Evolutionary conservation across 2,329 filamentous ascomycete genomes (phyloP).

Genomic region (Metarhizium humberi): DNA sequence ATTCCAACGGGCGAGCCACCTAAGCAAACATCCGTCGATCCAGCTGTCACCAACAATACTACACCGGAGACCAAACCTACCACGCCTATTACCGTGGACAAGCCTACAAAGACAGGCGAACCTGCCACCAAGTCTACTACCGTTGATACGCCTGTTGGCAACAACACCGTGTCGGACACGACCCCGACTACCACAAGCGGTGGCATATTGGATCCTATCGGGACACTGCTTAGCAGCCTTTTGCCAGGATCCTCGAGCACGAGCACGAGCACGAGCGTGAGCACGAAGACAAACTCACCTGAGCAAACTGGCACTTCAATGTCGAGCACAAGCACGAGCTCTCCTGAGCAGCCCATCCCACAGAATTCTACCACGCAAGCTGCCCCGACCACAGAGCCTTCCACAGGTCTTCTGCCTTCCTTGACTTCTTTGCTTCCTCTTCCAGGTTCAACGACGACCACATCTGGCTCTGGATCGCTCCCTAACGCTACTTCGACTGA

Average conservation of each 20-base stretch:
- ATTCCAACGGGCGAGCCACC: too few relatives aligned
- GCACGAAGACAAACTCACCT: too few relatives aligned
- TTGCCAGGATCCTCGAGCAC: slow-evolving; percentile 8
- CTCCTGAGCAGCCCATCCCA: not conserved
- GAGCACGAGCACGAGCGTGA: too few relatives aligned
- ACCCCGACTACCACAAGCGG: not conserved
- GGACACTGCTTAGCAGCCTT: slow-evolving; percentile 11
- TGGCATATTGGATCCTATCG: slow-evolving; percentile 15
- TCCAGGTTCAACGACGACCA: not conserved
- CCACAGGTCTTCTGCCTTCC: not conserved
- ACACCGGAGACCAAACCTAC: not conserved
- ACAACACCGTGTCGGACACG: not conserved
- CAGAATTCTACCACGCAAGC: not conserved
- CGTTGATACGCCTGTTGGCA: not conserved
- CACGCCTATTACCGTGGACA: too few relatives aligned
- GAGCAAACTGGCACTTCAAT: too few relatives aligned
- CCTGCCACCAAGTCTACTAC: too few relatives aligned
- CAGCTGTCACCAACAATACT: too few relatives aligned
- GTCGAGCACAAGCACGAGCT: not conserved
- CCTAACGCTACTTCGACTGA: slow-evolving; percentile 10
- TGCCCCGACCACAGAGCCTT: not conserved
- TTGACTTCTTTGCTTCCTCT: not conserved
- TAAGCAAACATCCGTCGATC: too few relatives aligned
- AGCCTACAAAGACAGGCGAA: too few relatives aligned
- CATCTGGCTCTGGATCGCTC: not conserved